These are phyloP conservation scores for Xylaria longipes DNA, from an alignment of 495 filamentous ascomycete genomes.

Conservation along the genomic window DNA sequence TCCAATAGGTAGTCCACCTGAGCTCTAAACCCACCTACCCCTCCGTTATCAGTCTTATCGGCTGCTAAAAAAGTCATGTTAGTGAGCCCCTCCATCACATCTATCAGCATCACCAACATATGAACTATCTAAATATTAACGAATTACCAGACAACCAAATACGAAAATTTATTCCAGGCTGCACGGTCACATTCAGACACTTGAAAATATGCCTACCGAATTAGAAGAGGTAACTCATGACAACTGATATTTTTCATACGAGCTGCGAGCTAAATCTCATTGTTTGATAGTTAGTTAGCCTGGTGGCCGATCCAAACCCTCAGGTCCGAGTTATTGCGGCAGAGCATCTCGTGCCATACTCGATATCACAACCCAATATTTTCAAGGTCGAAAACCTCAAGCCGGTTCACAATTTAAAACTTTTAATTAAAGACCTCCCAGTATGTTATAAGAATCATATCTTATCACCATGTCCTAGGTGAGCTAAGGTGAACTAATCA, in stretches of 20 bases:
- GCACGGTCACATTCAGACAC: conserved; percentile 1
- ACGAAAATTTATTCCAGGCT: background rate
- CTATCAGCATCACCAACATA: conserved; percentile 18
- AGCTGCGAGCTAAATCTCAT: conserved; percentile 1
- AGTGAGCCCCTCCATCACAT: conserved; percentile 36
- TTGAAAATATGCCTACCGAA: conserved; percentile 73
- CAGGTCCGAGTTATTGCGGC: conserved; percentile 77
- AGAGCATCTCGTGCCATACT: conserved; percentile 87
- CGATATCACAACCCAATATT: conserved; percentile 72
- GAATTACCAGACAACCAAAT: background rate
- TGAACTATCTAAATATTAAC: background rate
- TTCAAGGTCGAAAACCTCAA: conserved; percentile 84
- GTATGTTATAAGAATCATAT: conserved; percentile 53
- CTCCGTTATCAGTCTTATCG: conserved; percentile 25
- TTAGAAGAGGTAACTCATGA: conserved; percentile 71
- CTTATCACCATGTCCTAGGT: background rate
- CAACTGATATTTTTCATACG: background rate
- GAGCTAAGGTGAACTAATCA: background rate
- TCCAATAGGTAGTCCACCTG: conserved; percentile 10
- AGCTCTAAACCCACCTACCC: conserved; percentile 23
- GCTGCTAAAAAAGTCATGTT: conserved; percentile 24
- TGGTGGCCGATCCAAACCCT: conserved; percentile 87
- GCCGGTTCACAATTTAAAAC: conserved; percentile 86
- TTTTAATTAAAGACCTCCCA: conserved; percentile 81
- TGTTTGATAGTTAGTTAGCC: conserved; percentile 76